These are phyloP conservation scores for Microthlaspi erraticum DNA, from an alignment of 345 rosid genomes.

Conservation along the genomic window DNA sequence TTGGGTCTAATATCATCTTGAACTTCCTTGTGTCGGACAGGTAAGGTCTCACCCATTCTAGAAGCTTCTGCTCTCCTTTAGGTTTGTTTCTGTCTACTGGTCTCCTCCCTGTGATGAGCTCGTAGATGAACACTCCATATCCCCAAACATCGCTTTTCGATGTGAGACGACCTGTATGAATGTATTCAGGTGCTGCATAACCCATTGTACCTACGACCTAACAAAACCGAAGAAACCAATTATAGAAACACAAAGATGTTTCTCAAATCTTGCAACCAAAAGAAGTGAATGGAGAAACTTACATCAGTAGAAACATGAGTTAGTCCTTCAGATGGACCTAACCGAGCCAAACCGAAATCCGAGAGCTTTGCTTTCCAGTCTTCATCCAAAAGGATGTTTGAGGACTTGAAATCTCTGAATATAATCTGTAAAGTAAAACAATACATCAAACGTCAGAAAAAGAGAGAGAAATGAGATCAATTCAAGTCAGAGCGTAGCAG, in stretches of 20 bases:
- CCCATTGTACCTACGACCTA: slow-evolving; percentile 96
- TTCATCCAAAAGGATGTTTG: slow-evolving; percentile 84
- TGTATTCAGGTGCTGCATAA: slow-evolving; percentile 90
- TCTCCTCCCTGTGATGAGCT: slow-evolving; percentile 85
- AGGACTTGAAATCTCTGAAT: slow-evolving; percentile 88
- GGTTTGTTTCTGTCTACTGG: slow-evolving; percentile 85
- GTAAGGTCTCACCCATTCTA: slow-evolving; percentile 87
- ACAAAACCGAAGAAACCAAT: slow-evolving; percentile 14
- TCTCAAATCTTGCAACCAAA: slow-evolving; percentile 5
- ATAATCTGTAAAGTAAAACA: slow-evolving; percentile 60
- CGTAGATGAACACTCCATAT: slow-evolving; percentile 91
- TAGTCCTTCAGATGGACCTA: slow-evolving; percentile 88
- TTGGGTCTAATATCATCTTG: slow-evolving; percentile 64
- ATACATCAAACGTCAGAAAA: slow-evolving; percentile 6
- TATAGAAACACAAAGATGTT: not conserved
- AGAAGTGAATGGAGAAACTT: slow-evolving; percentile 38
- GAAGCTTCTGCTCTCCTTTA: slow-evolving; percentile 77
- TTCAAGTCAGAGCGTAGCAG: slow-evolving; percentile 19
- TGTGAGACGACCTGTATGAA: slow-evolving; percentile 84
- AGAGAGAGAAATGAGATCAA: slow-evolving; percentile 15
- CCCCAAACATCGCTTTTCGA: slow-evolving; percentile 91
- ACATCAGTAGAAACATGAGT: slow-evolving; percentile 96
- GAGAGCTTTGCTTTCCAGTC: slow-evolving; percentile 96
- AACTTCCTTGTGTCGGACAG: slow-evolving; percentile 65
- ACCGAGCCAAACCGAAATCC: slow-evolving; percentile 92